A percentile compares a stretch with the other conserved stretches of the same genome.
phyloP scores from a whole-genome alignment of 1,139 yeast species.

The Tardiomyces digboiensis region DNA sequence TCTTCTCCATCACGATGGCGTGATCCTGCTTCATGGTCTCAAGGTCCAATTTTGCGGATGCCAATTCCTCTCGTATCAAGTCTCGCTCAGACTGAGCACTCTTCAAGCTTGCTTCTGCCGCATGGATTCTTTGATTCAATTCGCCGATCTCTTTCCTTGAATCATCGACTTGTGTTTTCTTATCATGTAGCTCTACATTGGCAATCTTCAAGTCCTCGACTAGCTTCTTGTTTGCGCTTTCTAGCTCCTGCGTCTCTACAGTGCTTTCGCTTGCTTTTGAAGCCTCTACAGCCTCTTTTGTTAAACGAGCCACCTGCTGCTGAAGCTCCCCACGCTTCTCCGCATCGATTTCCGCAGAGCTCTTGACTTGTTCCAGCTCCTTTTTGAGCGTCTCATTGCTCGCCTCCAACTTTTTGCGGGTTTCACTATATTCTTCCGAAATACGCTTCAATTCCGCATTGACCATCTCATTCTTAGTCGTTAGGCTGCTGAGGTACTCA shows the following conservation, averaged over 20 bases:
- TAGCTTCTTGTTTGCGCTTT: background rate
- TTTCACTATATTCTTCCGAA: constrained; percentile 19
- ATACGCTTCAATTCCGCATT: constrained; percentile 41
- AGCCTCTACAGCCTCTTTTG: constrained; percentile 1
- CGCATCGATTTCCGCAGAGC: constrained; percentile 3
- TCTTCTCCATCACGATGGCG: background rate
- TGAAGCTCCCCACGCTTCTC: background rate
- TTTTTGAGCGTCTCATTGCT: constrained; percentile 18
- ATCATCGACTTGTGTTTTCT: too few species aligned
- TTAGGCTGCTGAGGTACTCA: constrained; percentile 59
- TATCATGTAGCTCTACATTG: too few species aligned
- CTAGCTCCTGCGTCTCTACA: background rate
- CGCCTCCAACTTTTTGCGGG: constrained; percentile 7
- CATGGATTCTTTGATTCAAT: background rate
- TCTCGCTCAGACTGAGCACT: background rate
- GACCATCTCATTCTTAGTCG: constrained; percentile 50
- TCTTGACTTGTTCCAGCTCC: constrained; percentile 5
- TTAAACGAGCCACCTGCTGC: constrained; percentile 2
- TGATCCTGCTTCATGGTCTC: background rate
- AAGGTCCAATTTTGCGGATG: background rate
- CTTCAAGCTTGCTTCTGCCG: background rate
- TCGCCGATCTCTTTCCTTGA: too few species aligned
- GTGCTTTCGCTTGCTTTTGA: background rate
- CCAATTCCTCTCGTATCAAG: background rate
- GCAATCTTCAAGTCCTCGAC: background rate